These are phyloP conservation scores for Erysimum cheiranthoides DNA, from an alignment of 345 rosid genomes.

Conservation along the genomic window DNA sequence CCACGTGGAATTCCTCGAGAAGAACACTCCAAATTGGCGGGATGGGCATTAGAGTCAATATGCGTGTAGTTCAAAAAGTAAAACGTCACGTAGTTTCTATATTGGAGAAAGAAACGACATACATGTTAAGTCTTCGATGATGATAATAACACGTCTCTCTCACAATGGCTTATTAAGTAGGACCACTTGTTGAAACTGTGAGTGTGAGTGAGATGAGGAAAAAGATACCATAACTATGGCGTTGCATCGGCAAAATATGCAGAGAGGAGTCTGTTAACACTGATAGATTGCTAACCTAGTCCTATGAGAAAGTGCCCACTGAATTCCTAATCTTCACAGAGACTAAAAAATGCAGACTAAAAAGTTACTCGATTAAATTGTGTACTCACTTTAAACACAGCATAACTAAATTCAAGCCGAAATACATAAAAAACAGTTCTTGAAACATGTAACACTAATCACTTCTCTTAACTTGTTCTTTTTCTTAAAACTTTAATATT, in stretches of 20 bases:
- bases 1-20: not conserved
- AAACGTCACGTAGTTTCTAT: conserved; percentile 34
- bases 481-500: not conserved
- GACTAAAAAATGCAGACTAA: too few relatives aligned
- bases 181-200: conserved; percentile 8
- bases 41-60: conserved; percentile 11
- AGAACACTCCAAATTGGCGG: conserved; percentile 20
- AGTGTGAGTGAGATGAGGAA: not conserved
- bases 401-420: too few relatives aligned
- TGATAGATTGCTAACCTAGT: too few relatives aligned
- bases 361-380: too few relatives aligned
- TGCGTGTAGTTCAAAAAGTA: not conserved
- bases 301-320: too few relatives aligned
- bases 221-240: conserved; percentile 47
- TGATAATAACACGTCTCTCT: not conserved
- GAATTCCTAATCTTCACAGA: too few relatives aligned
- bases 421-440: not conserved
- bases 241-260: conserved; percentile 63
- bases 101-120: conserved; percentile 20
- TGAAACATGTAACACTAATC: not conserved
- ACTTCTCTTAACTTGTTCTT: not conserved
- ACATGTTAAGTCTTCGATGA: conserved; percentile 13
- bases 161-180: not conserved
- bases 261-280: not conserved
- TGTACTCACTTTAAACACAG: too few relatives aligned